Conservation (phyloP, 768 basidiomycete genomes). For the Mycena leptocephala region DNA sequence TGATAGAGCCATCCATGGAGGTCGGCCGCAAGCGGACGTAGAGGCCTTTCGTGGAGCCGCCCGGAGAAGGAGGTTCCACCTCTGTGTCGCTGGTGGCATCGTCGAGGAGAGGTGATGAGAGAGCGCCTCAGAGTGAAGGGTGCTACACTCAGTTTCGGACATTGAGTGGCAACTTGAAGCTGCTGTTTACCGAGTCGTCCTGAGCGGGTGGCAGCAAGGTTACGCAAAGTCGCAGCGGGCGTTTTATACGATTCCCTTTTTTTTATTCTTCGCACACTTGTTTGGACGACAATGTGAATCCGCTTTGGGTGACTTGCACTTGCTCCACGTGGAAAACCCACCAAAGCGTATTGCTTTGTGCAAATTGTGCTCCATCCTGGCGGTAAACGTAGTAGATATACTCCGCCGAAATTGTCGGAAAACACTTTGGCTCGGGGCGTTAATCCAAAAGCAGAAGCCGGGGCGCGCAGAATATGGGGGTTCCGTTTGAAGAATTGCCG, state of each 20-base stretch:
- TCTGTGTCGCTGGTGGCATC: not conserved
- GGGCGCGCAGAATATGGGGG: too few relatives aligned
- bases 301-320: not conserved
- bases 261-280: too few relatives aligned
- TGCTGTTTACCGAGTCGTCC: not conserved
- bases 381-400: too few relatives aligned
- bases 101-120: not conserved
- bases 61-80: not conserved
- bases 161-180: not conserved
- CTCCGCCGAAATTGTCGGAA: too few relatives aligned
- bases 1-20: not conserved
- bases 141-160: not conserved
- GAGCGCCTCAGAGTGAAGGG: not conserved
- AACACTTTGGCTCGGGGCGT: too few relatives aligned
- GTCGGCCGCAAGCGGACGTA: constrained; percentile 22
- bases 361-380: too few relatives aligned
- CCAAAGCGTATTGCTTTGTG: not conserved
- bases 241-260: not conserved
- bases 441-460: too few relatives aligned
- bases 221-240: not conserved
- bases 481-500: too few relatives aligned
- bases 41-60: not conserved
- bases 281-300: not conserved
- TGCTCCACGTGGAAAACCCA: not conserved
- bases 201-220: not conserved